Evolutionary conservation across 768 basidiomycete genomes (phyloP), one percentile per base, ranked within the genome.

Genomic region (Tulasnella sp.): DNA sequence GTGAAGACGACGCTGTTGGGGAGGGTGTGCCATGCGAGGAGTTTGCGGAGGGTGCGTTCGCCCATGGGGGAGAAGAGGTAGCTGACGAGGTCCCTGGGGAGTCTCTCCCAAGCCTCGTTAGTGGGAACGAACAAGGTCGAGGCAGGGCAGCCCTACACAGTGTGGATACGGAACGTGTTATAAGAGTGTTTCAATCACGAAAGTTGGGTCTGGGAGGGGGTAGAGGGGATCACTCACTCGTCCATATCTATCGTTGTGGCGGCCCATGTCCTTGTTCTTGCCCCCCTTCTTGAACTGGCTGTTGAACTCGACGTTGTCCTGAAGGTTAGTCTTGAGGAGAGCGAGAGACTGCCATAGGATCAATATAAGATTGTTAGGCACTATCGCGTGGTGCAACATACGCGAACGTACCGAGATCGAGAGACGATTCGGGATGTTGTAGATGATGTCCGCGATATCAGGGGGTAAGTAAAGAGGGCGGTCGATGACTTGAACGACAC

Each of bases 11-110:
- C 24, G 24, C 31, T 29, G 19, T 57, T 15, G 43, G 60, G 60
- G 53, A 63, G 41, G 55, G 65, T 65, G 63, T 72, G 71, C 65
- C 69, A 72, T 12, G 63, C 63, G 27, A 72, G 62, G 31, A 72
- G 48, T 60, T 71, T 71, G 27, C 59, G 59, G 38, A 72, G 59
- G 21, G 65, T 67, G 12, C 51, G 29, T 27, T 66, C 60, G 38
- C 71, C 71, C 60, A 70, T 70, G 1, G 70, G 70, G 7, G 70
- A 70, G 69, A 71, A 71, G 58, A 72, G 66, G 67, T 61, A 72
- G 60, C 68, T 62, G 55, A 66, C 66, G 61, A 72, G 69, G 45
- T 65, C 65, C 15, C 63, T 56, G 7, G 71, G 71, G 21, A 72
- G 66, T 42, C 62, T 57, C 38, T 45, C 49, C 65, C 70, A 72